Conservation (phyloP, 352 stramenopile genomes). For the Phytophthora crassamura region DNA sequence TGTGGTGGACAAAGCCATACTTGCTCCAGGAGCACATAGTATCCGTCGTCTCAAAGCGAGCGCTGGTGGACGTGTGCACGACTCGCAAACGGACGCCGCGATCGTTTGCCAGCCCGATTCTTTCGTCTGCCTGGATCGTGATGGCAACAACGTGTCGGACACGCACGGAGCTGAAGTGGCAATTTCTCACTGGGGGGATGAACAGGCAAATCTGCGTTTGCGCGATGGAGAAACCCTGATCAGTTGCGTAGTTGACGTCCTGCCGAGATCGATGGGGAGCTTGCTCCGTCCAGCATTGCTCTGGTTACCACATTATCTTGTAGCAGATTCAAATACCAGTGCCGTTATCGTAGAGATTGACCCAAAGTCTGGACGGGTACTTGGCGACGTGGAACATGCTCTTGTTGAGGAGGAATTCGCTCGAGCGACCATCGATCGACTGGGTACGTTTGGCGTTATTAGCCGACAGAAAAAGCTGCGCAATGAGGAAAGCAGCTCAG, state of each 20-base stretch:
- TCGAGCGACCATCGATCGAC: constrained; percentile 21
- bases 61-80: constrained; percentile 44
- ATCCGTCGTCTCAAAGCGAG: constrained; percentile 47
- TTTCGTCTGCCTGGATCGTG: constrained; percentile 52
- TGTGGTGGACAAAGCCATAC: constrained; percentile 34
- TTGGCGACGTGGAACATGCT: constrained; percentile 24
- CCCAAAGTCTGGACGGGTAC: constrained; percentile 25
- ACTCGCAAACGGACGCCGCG: constrained; percentile 30
- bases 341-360: constrained; percentile 40
- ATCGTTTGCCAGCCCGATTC: constrained; percentile 59
- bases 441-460: constrained; percentile 31
- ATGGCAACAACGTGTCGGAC: constrained; percentile 56
- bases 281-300: constrained; percentile 40
- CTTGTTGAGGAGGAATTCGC: constrained; percentile 10
- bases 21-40: constrained; percentile 15
- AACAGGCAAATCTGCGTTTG: constrained; percentile 18
- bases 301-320: constrained; percentile 39
- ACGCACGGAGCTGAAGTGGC: constrained; percentile 58
- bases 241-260: constrained; percentile 53
- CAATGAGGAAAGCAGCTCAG: constrained; percentile 9
- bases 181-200: constrained; percentile 21
- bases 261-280: constrained; percentile 38
- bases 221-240: constrained; percentile 42
- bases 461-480: constrained; percentile 6
- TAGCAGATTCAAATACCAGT: constrained; percentile 1